phyloP scores from a whole-genome alignment of 208 protist genomes.

The Leishmania tropica region DNA sequence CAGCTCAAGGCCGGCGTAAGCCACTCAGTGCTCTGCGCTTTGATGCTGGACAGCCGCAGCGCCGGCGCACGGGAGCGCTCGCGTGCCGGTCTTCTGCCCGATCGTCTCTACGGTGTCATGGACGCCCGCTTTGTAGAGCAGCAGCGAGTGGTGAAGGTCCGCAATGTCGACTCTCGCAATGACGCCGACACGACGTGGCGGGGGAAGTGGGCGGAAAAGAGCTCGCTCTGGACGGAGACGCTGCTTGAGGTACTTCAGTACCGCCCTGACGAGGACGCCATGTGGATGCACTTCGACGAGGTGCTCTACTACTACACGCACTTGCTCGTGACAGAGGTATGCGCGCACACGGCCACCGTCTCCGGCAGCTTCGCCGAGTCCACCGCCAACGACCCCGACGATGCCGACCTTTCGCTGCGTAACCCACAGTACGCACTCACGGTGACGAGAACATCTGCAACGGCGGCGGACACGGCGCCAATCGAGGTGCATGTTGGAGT shows the following conservation, averaged over 20 bases:
- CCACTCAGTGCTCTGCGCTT: constrained; percentile 43
- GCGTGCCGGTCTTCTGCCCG: constrained; percentile 57
- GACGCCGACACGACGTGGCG: constrained; percentile 42
- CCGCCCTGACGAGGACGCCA: constrained; percentile 21
- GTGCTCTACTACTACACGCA: constrained; percentile 88
- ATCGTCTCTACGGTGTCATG: constrained; percentile 81
- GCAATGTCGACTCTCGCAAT: constrained; percentile 51
- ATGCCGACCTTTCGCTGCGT: constrained; percentile 18
- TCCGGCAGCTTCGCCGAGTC: constrained; percentile 37
- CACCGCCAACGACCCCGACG: constrained; percentile 17
- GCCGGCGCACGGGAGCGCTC: constrained; percentile 44
- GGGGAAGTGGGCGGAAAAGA: constrained; percentile 67
- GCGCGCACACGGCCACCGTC: constrained; percentile 20
- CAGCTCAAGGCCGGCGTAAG: constrained; percentile 52
- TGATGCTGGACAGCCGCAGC: constrained; percentile 53
- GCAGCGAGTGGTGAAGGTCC: constrained; percentile 79
- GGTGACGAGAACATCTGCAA: constrained; percentile 5
- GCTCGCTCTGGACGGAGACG: constrained; percentile 51
- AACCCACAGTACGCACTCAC: constrained; percentile 60
- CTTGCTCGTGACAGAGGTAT: constrained; percentile 61
- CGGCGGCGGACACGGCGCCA: constrained; percentile 12
- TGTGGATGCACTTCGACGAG: constrained; percentile 86
- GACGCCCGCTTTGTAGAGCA: constrained; percentile 76
- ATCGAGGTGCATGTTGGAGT: constrained; percentile 64
- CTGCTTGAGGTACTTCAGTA: constrained; percentile 30